Percentiles rank a stretch among this genome's conserved stretches.
Conservation (phyloP, 1,284 basidiomycete species). For the Pyrrhoderma lamaoense region DNA sequence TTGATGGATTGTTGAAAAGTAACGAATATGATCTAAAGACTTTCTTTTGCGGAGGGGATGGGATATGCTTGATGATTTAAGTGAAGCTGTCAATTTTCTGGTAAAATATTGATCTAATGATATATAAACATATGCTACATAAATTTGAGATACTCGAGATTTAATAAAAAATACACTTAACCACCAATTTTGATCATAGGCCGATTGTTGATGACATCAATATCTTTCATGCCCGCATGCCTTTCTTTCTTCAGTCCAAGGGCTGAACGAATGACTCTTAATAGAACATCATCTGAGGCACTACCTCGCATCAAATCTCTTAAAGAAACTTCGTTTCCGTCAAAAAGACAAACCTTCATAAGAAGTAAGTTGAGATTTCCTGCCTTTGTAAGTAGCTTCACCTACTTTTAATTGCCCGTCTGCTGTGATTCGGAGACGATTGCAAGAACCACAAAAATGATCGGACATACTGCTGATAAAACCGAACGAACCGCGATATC, state of each 20-base stretch:
- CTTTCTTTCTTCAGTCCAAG: slow-evolving; percentile 75
- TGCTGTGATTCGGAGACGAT: slow-evolving; percentile 76
- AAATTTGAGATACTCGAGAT: slow-evolving; percentile 22
- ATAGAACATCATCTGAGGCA: slow-evolving; percentile 57
- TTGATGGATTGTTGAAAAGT: background rate
- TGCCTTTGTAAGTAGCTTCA: background rate
- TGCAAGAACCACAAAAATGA: slow-evolving; percentile 84
- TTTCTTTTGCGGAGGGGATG: too few relatives aligned
- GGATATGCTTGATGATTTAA: too few relatives aligned
- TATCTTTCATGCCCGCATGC: slow-evolving; percentile 78
- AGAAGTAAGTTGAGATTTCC: background rate
- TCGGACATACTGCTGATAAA: slow-evolving; percentile 93
- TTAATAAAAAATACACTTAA: slow-evolving; percentile 43
- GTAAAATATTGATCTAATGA: background rate
- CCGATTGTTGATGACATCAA: slow-evolving; percentile 68
- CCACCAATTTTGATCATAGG: slow-evolving; percentile 90
- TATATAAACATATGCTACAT: slow-evolving; percentile 14
- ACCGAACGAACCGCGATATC: slow-evolving; percentile 67
- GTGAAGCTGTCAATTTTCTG: background rate
- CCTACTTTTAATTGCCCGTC: slow-evolving; percentile 85
- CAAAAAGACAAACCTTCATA: slow-evolving; percentile 76
- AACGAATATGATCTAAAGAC: background rate
- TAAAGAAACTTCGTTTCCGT: slow-evolving; percentile 76
- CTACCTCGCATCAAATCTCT: slow-evolving; percentile 66
- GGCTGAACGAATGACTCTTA: slow-evolving; percentile 57